Evolutionary conservation across 116 monocot genomes (phyloP).

Genomic region (Papilionanthe hybrid): DNA sequence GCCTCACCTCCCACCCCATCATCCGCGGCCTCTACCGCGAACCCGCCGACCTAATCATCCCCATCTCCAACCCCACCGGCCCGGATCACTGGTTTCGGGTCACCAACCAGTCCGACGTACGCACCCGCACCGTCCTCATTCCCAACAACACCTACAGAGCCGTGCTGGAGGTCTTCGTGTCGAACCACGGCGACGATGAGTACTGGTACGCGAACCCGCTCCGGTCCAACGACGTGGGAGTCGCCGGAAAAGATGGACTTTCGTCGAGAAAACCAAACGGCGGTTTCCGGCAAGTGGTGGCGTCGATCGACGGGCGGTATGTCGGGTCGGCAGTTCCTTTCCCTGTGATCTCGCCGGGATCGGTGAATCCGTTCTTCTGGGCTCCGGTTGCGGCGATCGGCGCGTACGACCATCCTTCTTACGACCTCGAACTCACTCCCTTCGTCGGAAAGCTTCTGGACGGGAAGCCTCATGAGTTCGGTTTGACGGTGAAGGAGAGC

Average conservation of each 20-base stretch:
- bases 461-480: slow-evolving; percentile 19
- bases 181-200: slow-evolving; percentile 23
- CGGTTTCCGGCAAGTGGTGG: slow-evolving; percentile 26
- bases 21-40: slow-evolving; percentile 21
- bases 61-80: slow-evolving; percentile 17
- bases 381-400: slow-evolving; percentile 26
- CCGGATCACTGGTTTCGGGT: slow-evolving; percentile 50
- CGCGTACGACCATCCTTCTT: slow-evolving; percentile 25
- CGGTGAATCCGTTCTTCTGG: slow-evolving; percentile 29
- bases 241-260: background rate
- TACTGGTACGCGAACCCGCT: slow-evolving; percentile 32
- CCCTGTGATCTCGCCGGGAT: slow-evolving; percentile 29
- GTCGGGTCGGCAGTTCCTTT: slow-evolving; percentile 20
- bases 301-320: slow-evolving; percentile 15
- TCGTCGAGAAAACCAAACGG: slow-evolving; percentile 21
- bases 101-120: slow-evolving; percentile 20
- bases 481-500: slow-evolving; percentile 19
- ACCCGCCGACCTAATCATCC: slow-evolving; percentile 49
- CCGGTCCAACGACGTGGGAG: slow-evolving; percentile 2
- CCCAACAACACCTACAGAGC: slow-evolving; percentile 30
- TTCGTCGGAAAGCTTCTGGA: slow-evolving; percentile 23
- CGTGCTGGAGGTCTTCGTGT: slow-evolving; percentile 17
- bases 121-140: slow-evolving; percentile 1
- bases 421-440: slow-evolving; percentile 23
- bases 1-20: slow-evolving; percentile 20